Evolutionary conservation across 768 basidiomycete genomes (phyloP).

Genomic region (Phlegmacium glaucopus): DNA sequence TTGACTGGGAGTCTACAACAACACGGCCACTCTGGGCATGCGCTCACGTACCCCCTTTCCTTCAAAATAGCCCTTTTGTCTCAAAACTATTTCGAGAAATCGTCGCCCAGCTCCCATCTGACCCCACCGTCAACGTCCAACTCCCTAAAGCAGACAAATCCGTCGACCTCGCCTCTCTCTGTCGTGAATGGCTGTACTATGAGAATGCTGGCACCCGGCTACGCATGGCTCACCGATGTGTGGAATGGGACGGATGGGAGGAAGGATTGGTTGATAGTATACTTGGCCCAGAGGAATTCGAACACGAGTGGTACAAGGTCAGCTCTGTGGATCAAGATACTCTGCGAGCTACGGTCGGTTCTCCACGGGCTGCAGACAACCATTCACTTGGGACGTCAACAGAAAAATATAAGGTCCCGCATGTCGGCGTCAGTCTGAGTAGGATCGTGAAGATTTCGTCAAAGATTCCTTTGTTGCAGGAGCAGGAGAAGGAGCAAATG

Average conservation of each 20-base stretch:
- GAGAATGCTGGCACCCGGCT: constrained; percentile 63
- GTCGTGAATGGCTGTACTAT: constrained; percentile 71
- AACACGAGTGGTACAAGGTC: constrained; percentile 65
- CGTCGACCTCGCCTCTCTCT: constrained; percentile 30
- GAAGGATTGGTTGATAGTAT: constrained; percentile 77
- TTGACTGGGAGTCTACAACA: constrained; percentile 92
- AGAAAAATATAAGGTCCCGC: not conserved
- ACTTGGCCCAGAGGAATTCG: constrained; percentile 66
- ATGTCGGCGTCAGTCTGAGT: constrained; percentile 2
- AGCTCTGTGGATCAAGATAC: constrained; percentile 4
- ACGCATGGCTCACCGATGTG: constrained; percentile 75
- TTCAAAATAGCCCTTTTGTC: constrained; percentile 75
- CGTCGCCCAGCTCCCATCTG: constrained; percentile 45
- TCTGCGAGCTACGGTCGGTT: constrained; percentile 17
- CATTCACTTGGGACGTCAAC: not conserved
- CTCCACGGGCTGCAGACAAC: constrained; percentile 14
- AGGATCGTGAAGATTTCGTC: constrained; percentile 32
- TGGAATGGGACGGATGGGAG: constrained; percentile 92
- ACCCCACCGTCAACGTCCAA: constrained; percentile 20
- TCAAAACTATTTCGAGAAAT: constrained; percentile 67
- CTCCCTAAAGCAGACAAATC: constrained; percentile 13
- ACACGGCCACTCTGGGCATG: constrained; percentile 83
- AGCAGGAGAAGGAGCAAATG: constrained; percentile 68
- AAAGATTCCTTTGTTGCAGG: constrained; percentile 52
- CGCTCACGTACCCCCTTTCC: constrained; percentile 77